Percentiles rank a stretch among this genome's conserved stretches.
phyloP scores from a whole-genome alignment of 2,329 filamentous ascomycete genomes.

The Claviceps sp. region DNA sequence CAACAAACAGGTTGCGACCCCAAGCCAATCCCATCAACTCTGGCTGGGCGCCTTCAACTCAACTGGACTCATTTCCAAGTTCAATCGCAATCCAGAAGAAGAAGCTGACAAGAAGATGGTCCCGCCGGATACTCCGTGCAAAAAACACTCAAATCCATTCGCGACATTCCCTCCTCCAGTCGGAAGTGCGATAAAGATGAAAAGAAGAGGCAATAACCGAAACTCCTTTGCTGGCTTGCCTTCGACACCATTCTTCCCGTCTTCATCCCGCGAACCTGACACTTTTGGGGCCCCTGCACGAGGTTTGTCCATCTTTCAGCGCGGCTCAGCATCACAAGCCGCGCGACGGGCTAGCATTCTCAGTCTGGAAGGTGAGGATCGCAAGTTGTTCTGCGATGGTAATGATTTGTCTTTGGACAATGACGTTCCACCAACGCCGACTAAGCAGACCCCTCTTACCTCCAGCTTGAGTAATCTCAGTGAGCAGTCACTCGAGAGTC shows the following conservation, averaged over 20 bases:
- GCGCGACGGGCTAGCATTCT: slow-evolving; percentile 55
- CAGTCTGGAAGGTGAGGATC: slow-evolving; percentile 69
- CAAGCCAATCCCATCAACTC: slow-evolving; percentile 43
- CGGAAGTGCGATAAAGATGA: slow-evolving; percentile 49
- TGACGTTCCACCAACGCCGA: slow-evolving; percentile 87
- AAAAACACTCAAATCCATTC: slow-evolving; percentile 62
- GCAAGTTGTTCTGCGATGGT: slow-evolving; percentile 28
- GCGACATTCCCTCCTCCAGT: slow-evolving; percentile 48
- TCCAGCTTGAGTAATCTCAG: slow-evolving; percentile 27
- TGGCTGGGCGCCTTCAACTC: slow-evolving; percentile 81
- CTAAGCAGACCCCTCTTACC: slow-evolving; percentile 48
- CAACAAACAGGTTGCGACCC: slow-evolving; percentile 25
- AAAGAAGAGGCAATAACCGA: slow-evolving; percentile 36
- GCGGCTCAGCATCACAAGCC: slow-evolving; percentile 31
- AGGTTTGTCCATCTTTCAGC: slow-evolving; percentile 54
- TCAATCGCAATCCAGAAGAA: slow-evolving; percentile 71
- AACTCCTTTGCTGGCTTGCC: slow-evolving; percentile 61
- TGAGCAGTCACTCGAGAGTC: slow-evolving; percentile 30
- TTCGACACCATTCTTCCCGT: slow-evolving; percentile 66
- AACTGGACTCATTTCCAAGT: slow-evolving; percentile 88
- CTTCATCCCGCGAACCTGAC: slow-evolving; percentile 32
- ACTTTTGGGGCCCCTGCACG: slow-evolving; percentile 43
- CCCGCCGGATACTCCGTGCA: slow-evolving; percentile 93
- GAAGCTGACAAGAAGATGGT: slow-evolving; percentile 44
- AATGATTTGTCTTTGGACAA: slow-evolving; percentile 21